These are phyloP conservation scores for Datisca glomerata DNA, from an alignment of 306 rosid genomes.

Conservation along the genomic window DNA sequence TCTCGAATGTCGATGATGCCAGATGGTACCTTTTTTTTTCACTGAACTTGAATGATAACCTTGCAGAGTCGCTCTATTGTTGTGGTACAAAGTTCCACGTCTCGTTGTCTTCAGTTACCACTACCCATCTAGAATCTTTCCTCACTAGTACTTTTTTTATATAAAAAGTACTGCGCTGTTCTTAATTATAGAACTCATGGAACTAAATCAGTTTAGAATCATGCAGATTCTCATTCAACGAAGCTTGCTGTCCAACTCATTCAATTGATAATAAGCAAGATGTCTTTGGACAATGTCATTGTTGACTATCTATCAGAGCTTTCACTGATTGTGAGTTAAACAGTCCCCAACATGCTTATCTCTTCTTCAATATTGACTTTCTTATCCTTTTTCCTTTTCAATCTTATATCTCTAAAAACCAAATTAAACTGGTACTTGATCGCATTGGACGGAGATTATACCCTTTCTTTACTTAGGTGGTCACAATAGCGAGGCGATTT, in stretches of 20 bases:
- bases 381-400: constrained; percentile 7
- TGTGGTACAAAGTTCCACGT: too few species aligned
- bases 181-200: background rate
- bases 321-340: constrained; percentile 53
- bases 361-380: constrained; percentile 1
- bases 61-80: too few species aligned
- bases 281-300: constrained; percentile 31
- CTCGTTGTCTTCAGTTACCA: too few species aligned
- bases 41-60: background rate
- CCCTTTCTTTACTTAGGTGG: constrained; percentile 34
- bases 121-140: too few species aligned
- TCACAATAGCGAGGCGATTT: constrained; percentile 54
- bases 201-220: background rate
- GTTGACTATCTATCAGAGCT: constrained; percentile 39
- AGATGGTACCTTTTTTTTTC: constrained; percentile 48
- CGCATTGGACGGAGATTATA: background rate
- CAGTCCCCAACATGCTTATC: background rate
- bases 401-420: constrained; percentile 8
- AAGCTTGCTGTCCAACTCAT: constrained; percentile 50
- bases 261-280: constrained; percentile 45
- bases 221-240: constrained; percentile 56
- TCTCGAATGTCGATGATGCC: constrained; percentile 41
- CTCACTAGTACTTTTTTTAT: too few species aligned
- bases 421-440: background rate
- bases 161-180: too few species aligned